Evolutionary conservation across 768 basidiomycete species (phyloP), one percentile per base, ranked within the genome.

Genomic region (Xanthoconium stramineum): DNA sequence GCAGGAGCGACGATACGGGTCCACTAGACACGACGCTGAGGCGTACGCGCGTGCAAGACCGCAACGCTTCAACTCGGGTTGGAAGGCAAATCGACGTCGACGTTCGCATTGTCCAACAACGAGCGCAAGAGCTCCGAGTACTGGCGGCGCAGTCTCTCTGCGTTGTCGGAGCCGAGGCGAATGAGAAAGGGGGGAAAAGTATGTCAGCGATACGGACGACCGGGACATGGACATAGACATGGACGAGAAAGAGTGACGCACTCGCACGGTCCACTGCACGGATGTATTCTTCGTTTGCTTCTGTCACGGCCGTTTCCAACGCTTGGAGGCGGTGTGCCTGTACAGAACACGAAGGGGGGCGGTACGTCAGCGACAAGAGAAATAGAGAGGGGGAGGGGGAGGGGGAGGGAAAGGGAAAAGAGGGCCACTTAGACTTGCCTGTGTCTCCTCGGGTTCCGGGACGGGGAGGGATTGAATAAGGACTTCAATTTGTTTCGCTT

Each of bases 401-500:
- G 17, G 5, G 24, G 30, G 1, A 9, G 9, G 6, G 3, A 11
- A 9, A 5, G 2, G 32, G 13, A 8, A 15, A 4, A 11, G 19
- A 37, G 29, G 4, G 13, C 5, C 5, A 20, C 20, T 10, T 4
- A 29, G 20, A 54, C 65, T 47, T 14, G 50, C 91, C 78, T 91
- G 90, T 20, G 78, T 79, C 65, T 89, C 87, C 65, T 91, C 89
- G 3, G 84, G 78, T 66, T 93, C 91, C 3, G 88, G 86, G 38
- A 82, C 83, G 0, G 91, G 92, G 14, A 96, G 71, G 0, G 85
- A 85, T 48, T 88, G 82, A 49, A 96, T 90, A 47, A 95, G 80
- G 64, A 83, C 86, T 63, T 95, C 89, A 40, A 96, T 82, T 69
- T 94, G 91, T 65, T 95, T 95, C 14, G 91, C 91, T 65, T 95